phyloP scores from a whole-genome alignment of 1,139 yeast genomes.

The Kurtzmaniella quercitrusa region DNA sequence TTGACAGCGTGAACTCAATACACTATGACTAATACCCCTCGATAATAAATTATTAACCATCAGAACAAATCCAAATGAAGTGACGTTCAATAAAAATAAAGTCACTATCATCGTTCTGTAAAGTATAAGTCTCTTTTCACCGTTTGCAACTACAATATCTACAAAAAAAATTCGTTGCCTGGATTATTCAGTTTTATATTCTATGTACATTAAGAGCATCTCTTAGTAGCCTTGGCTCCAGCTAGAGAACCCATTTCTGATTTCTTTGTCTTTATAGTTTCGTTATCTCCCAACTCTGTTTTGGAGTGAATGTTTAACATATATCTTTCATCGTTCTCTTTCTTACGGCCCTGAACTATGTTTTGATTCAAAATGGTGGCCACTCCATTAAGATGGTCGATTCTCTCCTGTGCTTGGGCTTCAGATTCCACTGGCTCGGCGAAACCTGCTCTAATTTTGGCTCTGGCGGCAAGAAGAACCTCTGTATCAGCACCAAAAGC shows the following conservation, averaged over 20 bases:
- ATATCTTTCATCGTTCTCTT: slow-evolving; percentile 33
- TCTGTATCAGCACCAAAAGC: slow-evolving; percentile 60
- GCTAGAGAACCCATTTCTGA: slow-evolving; percentile 40
- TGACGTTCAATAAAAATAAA: no score
- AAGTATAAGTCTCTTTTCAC: no score
- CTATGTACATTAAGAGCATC: slow-evolving; percentile 10
- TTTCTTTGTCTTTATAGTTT: slow-evolving; percentile 35
- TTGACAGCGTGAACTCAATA: no score
- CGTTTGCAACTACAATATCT: no score
- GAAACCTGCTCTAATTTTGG: slow-evolving; percentile 60
- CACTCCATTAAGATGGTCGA: slow-evolving; percentile 63
- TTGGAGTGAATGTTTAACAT: slow-evolving; percentile 69
- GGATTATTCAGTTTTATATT: no score
- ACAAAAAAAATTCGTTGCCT: no score
- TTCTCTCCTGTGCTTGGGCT: slow-evolving; percentile 43
- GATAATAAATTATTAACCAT: no score
- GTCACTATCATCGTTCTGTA: no score
- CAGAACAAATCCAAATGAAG: no score
- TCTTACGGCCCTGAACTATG: slow-evolving; percentile 76
- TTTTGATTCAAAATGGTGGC: slow-evolving; percentile 64
- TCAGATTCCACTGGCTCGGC: slow-evolving; percentile 27
- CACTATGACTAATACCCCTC: no score
- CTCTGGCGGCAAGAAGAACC: slow-evolving; percentile 60
- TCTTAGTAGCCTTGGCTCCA: slow-evolving; percentile 28
- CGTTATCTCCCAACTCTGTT: slow-evolving; percentile 91